Conservation (phyloP, 2,329 filamentous ascomycete species). For the Exophiala phaeomuriformis region DNA sequence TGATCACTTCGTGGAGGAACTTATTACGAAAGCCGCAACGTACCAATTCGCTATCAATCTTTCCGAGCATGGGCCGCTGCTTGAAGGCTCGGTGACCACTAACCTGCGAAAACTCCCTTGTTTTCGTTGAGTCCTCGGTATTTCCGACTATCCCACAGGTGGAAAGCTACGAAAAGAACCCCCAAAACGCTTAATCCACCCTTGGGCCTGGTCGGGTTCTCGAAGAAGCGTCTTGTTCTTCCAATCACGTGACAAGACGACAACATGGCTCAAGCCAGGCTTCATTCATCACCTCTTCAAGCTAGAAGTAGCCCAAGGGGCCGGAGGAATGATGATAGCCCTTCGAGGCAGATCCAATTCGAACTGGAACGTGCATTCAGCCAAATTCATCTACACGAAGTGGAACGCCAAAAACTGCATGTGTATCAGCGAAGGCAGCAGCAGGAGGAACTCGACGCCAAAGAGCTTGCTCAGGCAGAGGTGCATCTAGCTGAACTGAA, state of each 20-base stretch:
- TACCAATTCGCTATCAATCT: background rate
- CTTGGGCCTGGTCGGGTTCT: too few relatives aligned
- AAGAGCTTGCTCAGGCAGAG: slow-evolving; percentile 55
- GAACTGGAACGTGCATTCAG: slow-evolving; percentile 38
- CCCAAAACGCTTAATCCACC: background rate
- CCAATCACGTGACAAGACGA: slow-evolving; percentile 9
- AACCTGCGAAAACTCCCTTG: too few relatives aligned
- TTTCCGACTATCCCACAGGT: too few relatives aligned
- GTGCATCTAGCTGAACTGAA: slow-evolving; percentile 60
- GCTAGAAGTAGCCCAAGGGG: slow-evolving; percentile 14
- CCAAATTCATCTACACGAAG: slow-evolving; percentile 37
- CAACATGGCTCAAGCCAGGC: slow-evolving; percentile 10
- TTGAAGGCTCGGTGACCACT: background rate
- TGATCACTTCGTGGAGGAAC: too few relatives aligned
- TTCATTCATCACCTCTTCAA: slow-evolving; percentile 15
- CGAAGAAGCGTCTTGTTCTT: background rate
- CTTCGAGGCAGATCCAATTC: slow-evolving; percentile 23
- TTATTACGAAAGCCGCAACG: background rate
- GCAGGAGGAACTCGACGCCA: slow-evolving; percentile 54
- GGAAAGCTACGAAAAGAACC: background rate
- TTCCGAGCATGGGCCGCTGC: background rate
- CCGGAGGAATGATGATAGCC: slow-evolving; percentile 21
- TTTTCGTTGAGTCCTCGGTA: too few relatives aligned
- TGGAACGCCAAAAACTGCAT: slow-evolving; percentile 39
- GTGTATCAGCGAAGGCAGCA: slow-evolving; percentile 40